A percentile compares a stretch with the other conserved stretches of the same genome.
Conservation (phyloP, 306 rosid species). For the Prinsepia uniflora region DNA sequence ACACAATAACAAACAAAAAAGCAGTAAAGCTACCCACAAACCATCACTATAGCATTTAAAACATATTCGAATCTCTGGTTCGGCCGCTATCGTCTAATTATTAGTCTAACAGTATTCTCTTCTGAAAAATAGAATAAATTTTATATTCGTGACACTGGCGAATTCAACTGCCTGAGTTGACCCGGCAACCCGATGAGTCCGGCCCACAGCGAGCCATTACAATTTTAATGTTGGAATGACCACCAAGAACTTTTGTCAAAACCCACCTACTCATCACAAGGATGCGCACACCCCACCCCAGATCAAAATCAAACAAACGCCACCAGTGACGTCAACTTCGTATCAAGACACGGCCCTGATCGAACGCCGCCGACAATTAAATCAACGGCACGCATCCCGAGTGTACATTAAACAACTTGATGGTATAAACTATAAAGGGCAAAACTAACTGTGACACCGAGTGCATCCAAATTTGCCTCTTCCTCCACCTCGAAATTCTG, state of each 20-base stretch:
- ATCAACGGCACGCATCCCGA: slow-evolving; percentile 39
- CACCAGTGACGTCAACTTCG: slow-evolving; percentile 25
- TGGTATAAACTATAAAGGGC: background rate
- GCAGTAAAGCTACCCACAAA: background rate
- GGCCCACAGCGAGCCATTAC: background rate
- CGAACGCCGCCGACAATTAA: slow-evolving; percentile 27
- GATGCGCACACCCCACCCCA: background rate
- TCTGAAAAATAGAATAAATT: too few species aligned
- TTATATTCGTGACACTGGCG: too few species aligned
- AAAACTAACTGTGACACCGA: slow-evolving; percentile 34
- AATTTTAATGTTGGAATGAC: slow-evolving; percentile 18
- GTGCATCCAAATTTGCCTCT: background rate
- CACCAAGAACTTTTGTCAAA: slow-evolving; percentile 17
- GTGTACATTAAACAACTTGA: slow-evolving; percentile 7
- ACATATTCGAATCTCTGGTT: slow-evolving; percentile 21
- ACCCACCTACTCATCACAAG: background rate
- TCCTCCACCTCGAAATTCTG: slow-evolving; percentile 27
- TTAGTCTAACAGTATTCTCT: too few species aligned
- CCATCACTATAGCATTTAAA: background rate
- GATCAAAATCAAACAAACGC: background rate
- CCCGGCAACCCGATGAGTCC: slow-evolving; percentile 26
- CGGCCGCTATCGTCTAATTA: background rate
- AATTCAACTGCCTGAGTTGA: slow-evolving; percentile 16
- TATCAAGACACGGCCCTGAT: slow-evolving; percentile 27
- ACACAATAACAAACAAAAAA: slow-evolving; percentile 25